A percentile compares a stretch with the other conserved stretches of the same genome.
These are phyloP conservation scores for Plasmodium knowlesi DNA, from an alignment of 169 alveolate species.

Conservation along the genomic window DNA sequence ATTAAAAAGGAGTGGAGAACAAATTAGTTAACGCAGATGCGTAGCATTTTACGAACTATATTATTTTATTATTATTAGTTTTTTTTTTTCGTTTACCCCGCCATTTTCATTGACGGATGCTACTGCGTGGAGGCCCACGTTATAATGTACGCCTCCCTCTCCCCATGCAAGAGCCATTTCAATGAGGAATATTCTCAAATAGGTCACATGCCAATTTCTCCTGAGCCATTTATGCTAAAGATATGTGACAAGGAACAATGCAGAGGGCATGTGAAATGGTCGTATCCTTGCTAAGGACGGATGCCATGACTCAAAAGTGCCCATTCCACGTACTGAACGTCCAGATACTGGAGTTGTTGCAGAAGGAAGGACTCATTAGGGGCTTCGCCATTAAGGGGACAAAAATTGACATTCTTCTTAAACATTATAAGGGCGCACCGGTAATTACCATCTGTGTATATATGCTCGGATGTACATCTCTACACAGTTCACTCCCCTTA, in stretches of 20 bases:
- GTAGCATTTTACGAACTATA: background rate
- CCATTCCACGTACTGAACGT: constrained; percentile 88
- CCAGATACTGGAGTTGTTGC: constrained; percentile 86
- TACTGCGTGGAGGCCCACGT: background rate
- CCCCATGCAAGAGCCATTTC: background rate
- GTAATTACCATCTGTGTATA: constrained; percentile 43
- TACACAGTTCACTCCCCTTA: background rate
- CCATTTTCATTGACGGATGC: background rate
- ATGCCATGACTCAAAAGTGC: constrained; percentile 86
- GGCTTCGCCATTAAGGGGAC: constrained; percentile 91
- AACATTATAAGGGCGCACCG: constrained; percentile 89
- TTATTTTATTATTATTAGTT: background rate
- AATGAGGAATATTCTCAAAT: background rate
- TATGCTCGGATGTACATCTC: background rate
- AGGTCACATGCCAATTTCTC: background rate
- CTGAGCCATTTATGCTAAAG: background rate
- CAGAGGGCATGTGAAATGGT: constrained; percentile 93
- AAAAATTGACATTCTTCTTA: constrained; percentile 88
- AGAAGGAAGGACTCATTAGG: constrained; percentile 89
- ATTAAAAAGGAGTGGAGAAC: background rate
- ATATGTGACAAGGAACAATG: constrained; percentile 75
- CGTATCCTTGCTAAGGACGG: constrained; percentile 87
- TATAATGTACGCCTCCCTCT: background rate
- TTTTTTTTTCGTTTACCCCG: background rate
- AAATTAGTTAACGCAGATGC: background rate